Conservation (phyloP, 805 yeast genomes). For the Wickerhamomyces bovis region DNA sequence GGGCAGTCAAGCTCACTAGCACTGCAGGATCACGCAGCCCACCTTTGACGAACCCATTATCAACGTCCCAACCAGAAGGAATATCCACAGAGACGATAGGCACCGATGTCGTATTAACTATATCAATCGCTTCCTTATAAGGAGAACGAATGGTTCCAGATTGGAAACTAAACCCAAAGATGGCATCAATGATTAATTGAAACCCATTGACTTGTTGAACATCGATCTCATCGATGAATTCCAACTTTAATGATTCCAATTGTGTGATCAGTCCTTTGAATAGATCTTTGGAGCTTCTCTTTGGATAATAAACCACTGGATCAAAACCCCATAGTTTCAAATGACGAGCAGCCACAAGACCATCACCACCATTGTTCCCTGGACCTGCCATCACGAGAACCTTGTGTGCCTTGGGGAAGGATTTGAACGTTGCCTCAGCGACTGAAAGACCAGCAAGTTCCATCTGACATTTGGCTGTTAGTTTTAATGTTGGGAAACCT, state of each 20-base stretch:
- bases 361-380: slow-evolving; percentile 96
- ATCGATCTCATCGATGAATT: slow-evolving; percentile 40
- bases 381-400: slow-evolving; percentile 85
- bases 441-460: slow-evolving; percentile 94
- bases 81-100: slow-evolving; percentile 82
- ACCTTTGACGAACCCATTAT: slow-evolving; percentile 60
- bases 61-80: slow-evolving; percentile 98
- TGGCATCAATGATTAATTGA: slow-evolving; percentile 60
- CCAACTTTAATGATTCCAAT: slow-evolving; percentile 56
- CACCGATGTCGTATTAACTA: slow-evolving; percentile 32
- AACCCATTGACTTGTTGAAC: slow-evolving; percentile 20
- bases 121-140: slow-evolving; percentile 44
- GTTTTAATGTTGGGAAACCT: slow-evolving; percentile 17
- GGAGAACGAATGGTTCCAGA: slow-evolving; percentile 80
- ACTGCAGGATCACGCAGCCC: slow-evolving; percentile 51
- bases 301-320: slow-evolving; percentile 80
- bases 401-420: slow-evolving; percentile 46
- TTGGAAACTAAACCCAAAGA: slow-evolving; percentile 90
- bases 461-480: slow-evolving; percentile 43
- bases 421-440: slow-evolving; percentile 73
- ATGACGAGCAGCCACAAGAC: slow-evolving; percentile 92
- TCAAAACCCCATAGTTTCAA: slow-evolving; percentile 70
- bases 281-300: slow-evolving; percentile 48
- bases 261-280: slow-evolving; percentile 62
- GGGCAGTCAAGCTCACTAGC: slow-evolving; percentile 84